Evolutionary conservation across 2,329 filamentous ascomycete genomes (phyloP).

Genomic region (Fusarium stilboides): DNA sequence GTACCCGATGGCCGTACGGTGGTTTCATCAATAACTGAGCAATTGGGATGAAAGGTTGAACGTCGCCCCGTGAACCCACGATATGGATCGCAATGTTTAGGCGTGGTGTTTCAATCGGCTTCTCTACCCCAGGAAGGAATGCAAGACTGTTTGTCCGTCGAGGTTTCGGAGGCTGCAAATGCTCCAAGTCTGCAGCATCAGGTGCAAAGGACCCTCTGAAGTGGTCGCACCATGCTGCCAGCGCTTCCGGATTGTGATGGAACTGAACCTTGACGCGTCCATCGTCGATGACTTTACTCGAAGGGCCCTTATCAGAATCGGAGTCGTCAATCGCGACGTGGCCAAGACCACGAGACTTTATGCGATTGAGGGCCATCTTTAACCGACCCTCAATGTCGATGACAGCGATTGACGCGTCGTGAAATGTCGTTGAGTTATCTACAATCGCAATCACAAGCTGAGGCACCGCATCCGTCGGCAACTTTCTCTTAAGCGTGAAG

Average conservation of each 20-base stretch:
- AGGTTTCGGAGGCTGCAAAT: conserved; percentile 30
- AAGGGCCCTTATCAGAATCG: conserved; percentile 37
- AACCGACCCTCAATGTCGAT: background rate
- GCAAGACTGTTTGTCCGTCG: conserved; percentile 43
- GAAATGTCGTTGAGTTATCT: background rate
- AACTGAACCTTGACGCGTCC: conserved; percentile 54
- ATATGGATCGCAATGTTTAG: conserved; percentile 55
- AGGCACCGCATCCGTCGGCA: background rate
- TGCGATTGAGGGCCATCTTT: conserved; percentile 51
- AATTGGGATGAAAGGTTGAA: conserved; percentile 71
- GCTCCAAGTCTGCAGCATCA: conserved; percentile 16
- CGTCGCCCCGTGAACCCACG: conserved; percentile 53
- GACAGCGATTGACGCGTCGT: background rate
- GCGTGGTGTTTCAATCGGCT: conserved; percentile 40
- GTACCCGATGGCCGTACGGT: conserved; percentile 66
- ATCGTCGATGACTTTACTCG: conserved; percentile 50
- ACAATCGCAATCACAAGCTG: background rate
- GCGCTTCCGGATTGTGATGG: conserved; percentile 48
- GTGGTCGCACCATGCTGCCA: conserved; percentile 49
- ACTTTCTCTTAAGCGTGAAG: conserved; percentile 6
- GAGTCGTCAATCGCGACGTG: conserved; percentile 48
- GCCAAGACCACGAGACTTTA: conserved; percentile 49
- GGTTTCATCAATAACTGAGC: conserved; percentile 60
- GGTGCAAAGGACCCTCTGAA: conserved; percentile 36
- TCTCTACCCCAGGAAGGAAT: conserved; percentile 36